phyloP scores from a whole-genome alignment of 257 asterid genomes.

The Cinchona pubescens region DNA sequence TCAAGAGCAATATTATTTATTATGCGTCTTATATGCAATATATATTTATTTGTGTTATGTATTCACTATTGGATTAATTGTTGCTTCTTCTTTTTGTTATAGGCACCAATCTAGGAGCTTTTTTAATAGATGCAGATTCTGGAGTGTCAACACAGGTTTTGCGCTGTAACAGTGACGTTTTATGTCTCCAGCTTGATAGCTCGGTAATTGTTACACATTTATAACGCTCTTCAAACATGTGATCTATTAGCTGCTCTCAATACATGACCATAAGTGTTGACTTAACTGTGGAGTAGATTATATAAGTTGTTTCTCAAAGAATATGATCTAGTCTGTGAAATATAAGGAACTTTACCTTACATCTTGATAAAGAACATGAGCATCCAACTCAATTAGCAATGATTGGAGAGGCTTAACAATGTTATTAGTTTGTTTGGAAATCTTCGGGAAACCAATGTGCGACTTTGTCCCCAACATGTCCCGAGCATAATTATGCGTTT shows the following conservation, averaged over 20 bases:
- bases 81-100: constrained; percentile 22
- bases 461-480: too few species aligned
- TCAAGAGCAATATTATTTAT: not conserved
- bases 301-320: too few species aligned
- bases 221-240: not conserved
- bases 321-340: not conserved
- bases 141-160: constrained; percentile 47
- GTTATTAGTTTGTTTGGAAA: too few species aligned
- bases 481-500: too few species aligned
- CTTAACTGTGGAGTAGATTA: not conserved
- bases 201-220: constrained; percentile 41
- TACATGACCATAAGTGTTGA: not conserved
- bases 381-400: too few species aligned
- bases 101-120: constrained; percentile 87
- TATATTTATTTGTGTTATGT: too few species aligned
- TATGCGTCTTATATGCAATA: not conserved
- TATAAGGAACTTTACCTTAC: not conserved
- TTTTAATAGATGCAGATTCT: constrained; percentile 60
- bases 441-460: too few species aligned
- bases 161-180: constrained; percentile 75
- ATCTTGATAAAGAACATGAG: too few species aligned
- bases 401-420: too few species aligned
- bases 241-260: not conserved
- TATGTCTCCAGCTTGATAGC: constrained; percentile 53
- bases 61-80: constrained; percentile 5